Percentiles rank a stretch among this genome's conserved stretches.
These are phyloP conservation scores for Golubevia sp. DNA, from an alignment of 1,284 basidiomycete genomes.

Conservation along the genomic window DNA sequence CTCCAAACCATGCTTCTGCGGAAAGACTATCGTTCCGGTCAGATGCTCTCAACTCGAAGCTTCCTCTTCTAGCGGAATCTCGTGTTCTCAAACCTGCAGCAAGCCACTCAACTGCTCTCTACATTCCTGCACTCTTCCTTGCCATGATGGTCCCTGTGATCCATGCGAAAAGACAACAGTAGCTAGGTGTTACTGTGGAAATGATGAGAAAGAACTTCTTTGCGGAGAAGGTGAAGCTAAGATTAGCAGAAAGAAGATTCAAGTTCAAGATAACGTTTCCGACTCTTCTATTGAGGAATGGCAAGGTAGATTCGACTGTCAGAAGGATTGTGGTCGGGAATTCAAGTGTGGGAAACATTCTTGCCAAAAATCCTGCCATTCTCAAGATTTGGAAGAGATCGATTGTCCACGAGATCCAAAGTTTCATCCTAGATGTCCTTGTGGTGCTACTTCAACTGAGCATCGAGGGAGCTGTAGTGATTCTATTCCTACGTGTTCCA, in stretches of 20 bases:
- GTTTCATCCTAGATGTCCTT: constrained; percentile 41
- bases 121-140: constrained; percentile 36
- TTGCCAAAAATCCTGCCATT: constrained; percentile 43
- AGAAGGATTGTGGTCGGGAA: no score
- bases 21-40: constrained; percentile 30
- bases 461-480: constrained; percentile 38
- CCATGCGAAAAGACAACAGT: constrained; percentile 26
- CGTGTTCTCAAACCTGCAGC: constrained; percentile 43
- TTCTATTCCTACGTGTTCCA: constrained; percentile 43
- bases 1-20: constrained; percentile 53
- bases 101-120: constrained; percentile 44
- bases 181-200: constrained; percentile 50
- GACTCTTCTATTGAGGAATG: no score
- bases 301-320: no score
- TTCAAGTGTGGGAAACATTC: constrained; percentile 36
- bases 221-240: constrained; percentile 40
- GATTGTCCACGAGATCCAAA: constrained; percentile 42
- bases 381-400: constrained; percentile 16
- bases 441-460: constrained; percentile 32
- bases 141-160: constrained; percentile 45
- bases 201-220: constrained; percentile 29
- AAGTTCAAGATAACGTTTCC: background rate
- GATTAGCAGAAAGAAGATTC: constrained; percentile 11
- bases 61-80: constrained; percentile 20
- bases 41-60: constrained; percentile 46